Evolutionary conservation across 129 eudicot genomes (phyloP), one percentile per base, ranked within the genome.

Genomic region (Flaveria linearis): DNA sequence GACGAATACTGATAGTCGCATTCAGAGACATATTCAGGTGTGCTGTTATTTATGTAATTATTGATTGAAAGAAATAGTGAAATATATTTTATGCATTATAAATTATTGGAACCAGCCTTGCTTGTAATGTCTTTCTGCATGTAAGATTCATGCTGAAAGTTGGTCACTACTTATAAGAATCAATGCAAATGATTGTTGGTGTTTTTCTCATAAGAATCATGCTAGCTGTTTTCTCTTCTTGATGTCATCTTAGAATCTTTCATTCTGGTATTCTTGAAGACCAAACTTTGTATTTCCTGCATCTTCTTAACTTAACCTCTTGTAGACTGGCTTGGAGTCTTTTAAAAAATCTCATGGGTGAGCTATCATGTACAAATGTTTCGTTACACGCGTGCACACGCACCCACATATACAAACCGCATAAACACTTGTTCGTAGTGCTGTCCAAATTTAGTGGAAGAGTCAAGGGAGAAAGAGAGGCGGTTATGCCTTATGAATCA

Each of bases 11-110:
- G 87, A 89, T 63, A 80, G 58, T 46, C 84, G 57, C 73, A 82
- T 89, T 82, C 91, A 86, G 83, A 82, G 75, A 25, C 86, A 85
- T 77, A 76, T 92, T 79, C 88, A 92, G 97, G 97, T 92, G 72
- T 18, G 58, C 17, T 41, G 17, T 45, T 57, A 45, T 41, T 7
- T 33, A 20, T 46, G 30, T 51, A 39, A 53, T 52, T 2, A 26
- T 69, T 69, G 67, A 23, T 33, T 53, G 25, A 63, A 30, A 30
- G 42, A 22, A 10, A 60, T 26, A 36, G 41, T 36, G 41, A 36
- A 36, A 5, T 28, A 25, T 8, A 8, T 26, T 61, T 61, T 61
- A 25, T 14, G 41, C 67, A 25, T 25, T 61, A 61, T 25, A 25
- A 61, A 1, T 61, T 25, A 14, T 26, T 25, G 67, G 41, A 25